These are phyloP conservation scores for Globisporangium lucens DNA, from an alignment of 352 stramenopile genomes.

Conservation along the genomic window DNA sequence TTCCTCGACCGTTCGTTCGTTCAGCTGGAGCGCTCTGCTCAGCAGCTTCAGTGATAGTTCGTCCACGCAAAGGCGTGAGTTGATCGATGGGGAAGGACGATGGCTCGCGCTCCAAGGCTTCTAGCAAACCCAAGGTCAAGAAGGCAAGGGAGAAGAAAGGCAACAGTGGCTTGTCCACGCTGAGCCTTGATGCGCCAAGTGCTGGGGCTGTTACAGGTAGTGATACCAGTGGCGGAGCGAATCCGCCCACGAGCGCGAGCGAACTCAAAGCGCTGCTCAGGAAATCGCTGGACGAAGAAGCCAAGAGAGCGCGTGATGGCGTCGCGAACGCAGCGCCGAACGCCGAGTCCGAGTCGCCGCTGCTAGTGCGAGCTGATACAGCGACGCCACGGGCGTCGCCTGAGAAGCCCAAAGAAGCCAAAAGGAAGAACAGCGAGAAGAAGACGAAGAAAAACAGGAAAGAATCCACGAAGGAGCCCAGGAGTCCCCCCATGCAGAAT, in stretches of 20 bases:
- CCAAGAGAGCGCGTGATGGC: not conserved
- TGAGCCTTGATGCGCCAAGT: not conserved
- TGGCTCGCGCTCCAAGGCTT: not conserved
- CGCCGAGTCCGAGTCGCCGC: conserved; percentile 33
- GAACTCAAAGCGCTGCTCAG: conserved; percentile 22
- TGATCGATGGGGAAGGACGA: conserved; percentile 7
- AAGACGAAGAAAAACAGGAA: not conserved
- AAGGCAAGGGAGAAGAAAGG: not conserved
- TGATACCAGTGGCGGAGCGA: not conserved
- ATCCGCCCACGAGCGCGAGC: conserved; percentile 6
- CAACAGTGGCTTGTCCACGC: not conserved
- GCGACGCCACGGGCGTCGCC: conserved; percentile 10
- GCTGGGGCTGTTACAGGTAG: not conserved
- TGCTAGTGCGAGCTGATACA: conserved; percentile 30
- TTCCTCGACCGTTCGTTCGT: not conserved
- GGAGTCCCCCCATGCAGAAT: not conserved
- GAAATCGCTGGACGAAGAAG: conserved; percentile 9
- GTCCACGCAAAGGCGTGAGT: not conserved
- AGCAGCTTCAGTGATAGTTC: not conserved
- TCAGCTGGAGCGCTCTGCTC: too few relatives aligned
- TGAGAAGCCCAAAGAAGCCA: conserved; percentile 7
- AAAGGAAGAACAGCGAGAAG: not conserved
- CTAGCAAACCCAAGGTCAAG: not conserved
- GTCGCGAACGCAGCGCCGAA: conserved; percentile 23
- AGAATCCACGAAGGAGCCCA: not conserved